Evolutionary conservation across 1,284 basidiomycete genomes (phyloP).

Genomic region (Xerocomus amazonicus): DNA sequence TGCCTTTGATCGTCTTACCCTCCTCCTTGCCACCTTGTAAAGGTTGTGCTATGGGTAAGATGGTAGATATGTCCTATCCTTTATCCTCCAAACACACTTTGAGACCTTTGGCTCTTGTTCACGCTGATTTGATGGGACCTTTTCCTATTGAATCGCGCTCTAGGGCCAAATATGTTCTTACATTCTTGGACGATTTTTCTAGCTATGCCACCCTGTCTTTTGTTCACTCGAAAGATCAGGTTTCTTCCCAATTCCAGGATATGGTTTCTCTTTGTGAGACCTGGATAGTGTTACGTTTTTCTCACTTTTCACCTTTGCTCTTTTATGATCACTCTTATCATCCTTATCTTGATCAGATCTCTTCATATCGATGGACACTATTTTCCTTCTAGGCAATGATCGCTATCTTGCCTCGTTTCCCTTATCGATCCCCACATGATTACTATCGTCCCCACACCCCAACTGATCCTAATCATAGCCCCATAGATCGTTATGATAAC

Average conservation of each 20-base stretch:
- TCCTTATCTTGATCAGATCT: no score
- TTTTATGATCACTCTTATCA: no score
- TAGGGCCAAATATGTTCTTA: neutral
- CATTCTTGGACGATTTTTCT: neutral
- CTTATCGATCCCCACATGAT: no score
- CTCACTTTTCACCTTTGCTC: no score
- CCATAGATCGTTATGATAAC: no score
- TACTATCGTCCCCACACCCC: no score
- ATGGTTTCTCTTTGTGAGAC: neutral
- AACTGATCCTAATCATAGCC: no score
- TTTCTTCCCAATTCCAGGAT: neutral
- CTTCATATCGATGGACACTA: no score
- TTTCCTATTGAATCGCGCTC: neutral
- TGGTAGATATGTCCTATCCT: neutral
- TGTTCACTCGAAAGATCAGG: neutral
- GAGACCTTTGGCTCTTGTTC: neutral
- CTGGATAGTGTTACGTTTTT: no score
- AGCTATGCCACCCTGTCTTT: neutral
- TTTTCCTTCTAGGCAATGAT: no score
- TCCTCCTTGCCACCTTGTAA: neutral
- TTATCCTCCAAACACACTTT: neutral
- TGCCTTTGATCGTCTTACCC: no score
- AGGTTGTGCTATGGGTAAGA: neutral
- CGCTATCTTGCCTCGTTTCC: no score
- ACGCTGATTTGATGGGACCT: neutral